These are phyloP conservation scores for Favolaschia claudopus DNA, from an alignment of 768 basidiomycete genomes.

Conservation along the genomic window DNA sequence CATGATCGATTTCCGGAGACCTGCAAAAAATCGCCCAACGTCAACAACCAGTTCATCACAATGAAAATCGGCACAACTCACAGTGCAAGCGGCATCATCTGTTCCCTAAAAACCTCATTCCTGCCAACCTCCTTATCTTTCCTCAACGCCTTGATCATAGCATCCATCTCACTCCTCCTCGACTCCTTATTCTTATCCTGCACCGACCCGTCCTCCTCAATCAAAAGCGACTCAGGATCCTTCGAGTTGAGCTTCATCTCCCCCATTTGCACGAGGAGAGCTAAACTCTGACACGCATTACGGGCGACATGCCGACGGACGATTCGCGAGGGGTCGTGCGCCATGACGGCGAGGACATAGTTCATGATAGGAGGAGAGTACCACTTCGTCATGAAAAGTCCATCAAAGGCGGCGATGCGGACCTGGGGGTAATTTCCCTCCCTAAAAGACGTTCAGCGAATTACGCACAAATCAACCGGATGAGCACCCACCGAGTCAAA, in stretches of 20 bases:
- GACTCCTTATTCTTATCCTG: constrained; percentile 76
- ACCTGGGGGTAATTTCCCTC: constrained; percentile 95
- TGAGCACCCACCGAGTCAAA: constrained; percentile 74
- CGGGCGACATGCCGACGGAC: constrained; percentile 90
- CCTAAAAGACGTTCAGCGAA: constrained; percentile 47
- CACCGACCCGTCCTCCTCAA: constrained; percentile 85
- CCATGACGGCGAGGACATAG: constrained; percentile 88
- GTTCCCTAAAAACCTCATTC: constrained; percentile 80
- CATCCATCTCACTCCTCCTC: constrained; percentile 84
- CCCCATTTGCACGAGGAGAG: constrained; percentile 86
- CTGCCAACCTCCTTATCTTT: constrained; percentile 88
- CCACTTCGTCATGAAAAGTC: constrained; percentile 90
- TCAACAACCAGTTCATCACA: background rate
- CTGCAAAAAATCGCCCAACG: constrained; percentile 50
- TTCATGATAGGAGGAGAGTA: constrained; percentile 84
- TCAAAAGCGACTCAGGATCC: constrained; percentile 78
- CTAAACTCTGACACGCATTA: constrained; percentile 85
- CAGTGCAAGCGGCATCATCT: constrained; percentile 84
- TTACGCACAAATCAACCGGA: constrained; percentile 11
- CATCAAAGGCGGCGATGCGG: constrained; percentile 93
- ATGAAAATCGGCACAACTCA: constrained; percentile 46
- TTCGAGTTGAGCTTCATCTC: constrained; percentile 83
- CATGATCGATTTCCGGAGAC: constrained; percentile 79
- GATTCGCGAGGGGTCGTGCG: constrained; percentile 81
- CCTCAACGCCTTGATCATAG: constrained; percentile 85